A percentile compares a stretch with the other conserved stretches of the same genome.
phyloP scores from a whole-genome alignment of 2,329 filamentous ascomycete species.

The Orbilia javanica region DNA sequence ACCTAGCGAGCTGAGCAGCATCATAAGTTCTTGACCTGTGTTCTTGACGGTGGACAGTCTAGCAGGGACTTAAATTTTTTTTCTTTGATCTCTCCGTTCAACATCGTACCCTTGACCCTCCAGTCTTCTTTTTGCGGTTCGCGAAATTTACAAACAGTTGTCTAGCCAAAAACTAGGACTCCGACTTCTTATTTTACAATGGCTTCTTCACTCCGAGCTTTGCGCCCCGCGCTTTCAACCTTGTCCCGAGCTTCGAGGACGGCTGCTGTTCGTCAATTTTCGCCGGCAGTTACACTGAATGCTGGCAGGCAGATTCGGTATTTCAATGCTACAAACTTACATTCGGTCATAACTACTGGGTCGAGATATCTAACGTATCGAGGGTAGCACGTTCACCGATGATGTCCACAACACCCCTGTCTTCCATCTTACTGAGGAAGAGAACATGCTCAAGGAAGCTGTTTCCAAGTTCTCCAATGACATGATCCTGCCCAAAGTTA shows the following conservation, averaged over 20 bases:
- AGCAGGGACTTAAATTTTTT: slow-evolving; percentile 36
- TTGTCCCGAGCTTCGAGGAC: slow-evolving; percentile 52
- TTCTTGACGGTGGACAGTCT: not conserved
- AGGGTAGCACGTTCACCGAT: slow-evolving; percentile 38
- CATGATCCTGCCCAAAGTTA: slow-evolving; percentile 87
- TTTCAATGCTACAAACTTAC: not conserved
- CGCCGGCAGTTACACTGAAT: slow-evolving; percentile 40
- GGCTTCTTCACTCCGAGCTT: slow-evolving; percentile 49
- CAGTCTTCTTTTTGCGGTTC: not conserved
- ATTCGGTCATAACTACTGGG: not conserved
- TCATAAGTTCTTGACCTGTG: slow-evolving; percentile 30
- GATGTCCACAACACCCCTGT: slow-evolving; percentile 77
- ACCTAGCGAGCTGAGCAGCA: slow-evolving; percentile 20
- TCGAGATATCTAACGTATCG: not conserved
- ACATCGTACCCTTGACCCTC: slow-evolving; percentile 17
- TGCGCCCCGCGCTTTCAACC: slow-evolving; percentile 52
- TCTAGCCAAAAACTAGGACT: not conserved
- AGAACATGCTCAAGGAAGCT: slow-evolving; percentile 87
- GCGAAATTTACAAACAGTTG: not conserved
- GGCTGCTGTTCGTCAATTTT: slow-evolving; percentile 37
- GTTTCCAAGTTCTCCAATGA: slow-evolving; percentile 93
- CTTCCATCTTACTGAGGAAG: slow-evolving; percentile 89
- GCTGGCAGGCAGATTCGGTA: slow-evolving; percentile 55
- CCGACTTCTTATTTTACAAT: slow-evolving; percentile 28
- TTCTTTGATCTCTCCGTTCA: slow-evolving; percentile 14